Evolutionary conservation across 768 basidiomycete species (phyloP).

Genomic region (Leccinum longicurvipes): DNA sequence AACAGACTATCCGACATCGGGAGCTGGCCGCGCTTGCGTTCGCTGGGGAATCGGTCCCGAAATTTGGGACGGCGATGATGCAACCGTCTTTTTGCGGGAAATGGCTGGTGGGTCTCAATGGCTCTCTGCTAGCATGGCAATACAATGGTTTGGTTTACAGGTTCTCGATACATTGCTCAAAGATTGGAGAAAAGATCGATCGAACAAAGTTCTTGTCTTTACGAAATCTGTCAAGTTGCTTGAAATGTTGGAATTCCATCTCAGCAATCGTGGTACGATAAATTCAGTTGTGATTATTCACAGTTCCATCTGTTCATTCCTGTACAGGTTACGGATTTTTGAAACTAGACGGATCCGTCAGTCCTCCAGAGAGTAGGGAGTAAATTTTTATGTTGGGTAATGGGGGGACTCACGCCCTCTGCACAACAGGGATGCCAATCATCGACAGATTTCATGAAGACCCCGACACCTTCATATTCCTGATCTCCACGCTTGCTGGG

Average conservation of each 20-base stretch:
- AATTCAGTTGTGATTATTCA: background rate
- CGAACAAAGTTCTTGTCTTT: conserved; percentile 91
- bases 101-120: conserved; percentile 62
- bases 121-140: background rate
- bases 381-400: background rate
- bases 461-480: conserved; percentile 69
- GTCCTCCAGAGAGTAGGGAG: conserved; percentile 59
- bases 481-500: conserved; percentile 89
- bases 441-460: conserved; percentile 83
- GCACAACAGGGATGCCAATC: conserved; percentile 67
- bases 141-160: conserved; percentile 35
- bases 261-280: conserved; percentile 48
- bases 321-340: conserved; percentile 55
- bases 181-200: conserved; percentile 59
- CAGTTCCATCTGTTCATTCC: background rate
- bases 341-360: conserved; percentile 77
- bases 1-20: conserved; percentile 51
- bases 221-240: conserved; percentile 90
- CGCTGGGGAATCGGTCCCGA: conserved; percentile 51
- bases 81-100: conserved; percentile 75
- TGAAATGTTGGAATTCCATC: conserved; percentile 78
- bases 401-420: background rate
- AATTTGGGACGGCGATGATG: conserved; percentile 60
- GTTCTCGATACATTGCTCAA: conserved; percentile 64
- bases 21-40: conserved; percentile 63